These are phyloP conservation scores for Hypericum perforatum DNA, from an alignment of 345 rosid species.

Conservation along the genomic window DNA sequence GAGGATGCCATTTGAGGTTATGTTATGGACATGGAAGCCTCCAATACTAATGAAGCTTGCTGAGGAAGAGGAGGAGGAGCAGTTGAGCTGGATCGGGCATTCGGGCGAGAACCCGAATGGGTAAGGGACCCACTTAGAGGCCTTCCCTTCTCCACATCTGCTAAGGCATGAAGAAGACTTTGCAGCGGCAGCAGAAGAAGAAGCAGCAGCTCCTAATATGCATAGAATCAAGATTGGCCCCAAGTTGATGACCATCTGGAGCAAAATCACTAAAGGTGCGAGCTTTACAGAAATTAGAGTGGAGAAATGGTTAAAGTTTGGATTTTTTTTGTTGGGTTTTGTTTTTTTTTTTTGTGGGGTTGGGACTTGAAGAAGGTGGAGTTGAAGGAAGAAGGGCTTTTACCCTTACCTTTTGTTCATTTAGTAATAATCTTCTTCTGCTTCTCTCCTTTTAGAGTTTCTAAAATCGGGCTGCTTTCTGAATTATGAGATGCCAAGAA, in stretches of 20 bases:
- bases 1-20: constrained; percentile 34
- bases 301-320: too few relatives aligned
- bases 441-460: too few relatives aligned
- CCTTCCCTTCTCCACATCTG: constrained; percentile 30
- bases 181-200: neutral
- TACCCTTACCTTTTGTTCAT: neutral
- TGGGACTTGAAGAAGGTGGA: neutral
- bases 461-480: too few relatives aligned
- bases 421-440: neutral
- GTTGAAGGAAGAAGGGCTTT: neutral
- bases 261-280: too few relatives aligned
- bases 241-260: too few relatives aligned
- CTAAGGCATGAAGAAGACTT: constrained; percentile 8
- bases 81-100: constrained; percentile 39
- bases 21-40: constrained; percentile 37
- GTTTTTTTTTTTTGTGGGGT: neutral
- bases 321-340: too few relatives aligned
- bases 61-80: too few relatives aligned
- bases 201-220: too few relatives aligned
- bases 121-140: constrained; percentile 20
- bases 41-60: constrained; percentile 20
- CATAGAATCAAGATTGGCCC: too few relatives aligned
- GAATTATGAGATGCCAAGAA: too few relatives aligned
- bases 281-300: too few relatives aligned
- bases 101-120: constrained; percentile 69